Evolutionary conservation across 139 green algal species (phyloP), one percentile per base, ranked within the genome.

Genomic region (Chlorella sp.): DNA sequence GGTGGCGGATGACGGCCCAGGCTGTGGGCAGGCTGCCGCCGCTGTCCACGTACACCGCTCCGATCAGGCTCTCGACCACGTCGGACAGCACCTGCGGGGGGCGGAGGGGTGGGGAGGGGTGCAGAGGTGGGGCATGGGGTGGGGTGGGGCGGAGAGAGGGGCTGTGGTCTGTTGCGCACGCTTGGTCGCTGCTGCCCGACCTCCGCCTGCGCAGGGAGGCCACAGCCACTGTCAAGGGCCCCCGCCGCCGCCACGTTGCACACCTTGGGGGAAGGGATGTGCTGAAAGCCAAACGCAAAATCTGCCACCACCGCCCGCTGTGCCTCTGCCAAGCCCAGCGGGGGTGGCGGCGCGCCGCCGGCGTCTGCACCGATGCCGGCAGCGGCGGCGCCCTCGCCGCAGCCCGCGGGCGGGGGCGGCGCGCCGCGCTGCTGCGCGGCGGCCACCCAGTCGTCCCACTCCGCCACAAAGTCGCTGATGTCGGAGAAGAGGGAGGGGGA

Each of bases 31-130:
- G 23, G 31, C 46, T 21, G 21, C 77, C 77, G n/a, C 75, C 59
- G 5, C 45, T 75, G 71, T 91, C 86, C 38, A 90, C 50, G 35
- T 77, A 90, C 72, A 90, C 68, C 27, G 84, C 86, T 0, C 83
- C 86, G 14, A 86, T 48, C 55, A 89, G 36, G 19, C 74, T 61
- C 77, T 91, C 86, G 31, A 88, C 55, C 12, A 91, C 46, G 56
- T 91, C 86, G 5, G 63, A 77, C 67, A 90, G 81, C 43, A 83
- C 79, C 79, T 90, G 87, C 66, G 71, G 73, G 31, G 41, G 35
- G 9, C 0, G 23, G 21, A 12, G 60, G 35, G 60, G 7, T 14
- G 14, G 35, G 42, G 0, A 42, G 45, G 63, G 38, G 40, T 36
- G 59, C 1, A 17, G 58, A 64, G 3, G 31, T 1, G 41, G 41